Percentiles rank a stretch among this genome's conserved stretches.
Conservation (phyloP, 345 rosid species). For the Theobroma cacao region DNA sequence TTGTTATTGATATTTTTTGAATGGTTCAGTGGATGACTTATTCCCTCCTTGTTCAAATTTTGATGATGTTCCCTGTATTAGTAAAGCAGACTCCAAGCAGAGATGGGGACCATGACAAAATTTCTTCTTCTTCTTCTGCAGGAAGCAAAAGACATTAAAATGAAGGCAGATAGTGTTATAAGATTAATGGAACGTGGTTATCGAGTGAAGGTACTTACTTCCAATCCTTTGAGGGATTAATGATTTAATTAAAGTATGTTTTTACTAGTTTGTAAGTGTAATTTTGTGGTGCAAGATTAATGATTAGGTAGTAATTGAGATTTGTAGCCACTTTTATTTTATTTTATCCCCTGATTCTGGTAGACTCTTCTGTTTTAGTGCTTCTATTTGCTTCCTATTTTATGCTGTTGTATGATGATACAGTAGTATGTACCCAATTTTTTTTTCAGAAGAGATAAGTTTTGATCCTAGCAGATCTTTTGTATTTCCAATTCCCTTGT, state of each 20-base stretch:
- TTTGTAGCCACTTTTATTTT: neutral
- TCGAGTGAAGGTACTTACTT: conserved; percentile 71
- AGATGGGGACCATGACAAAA: conserved; percentile 1
- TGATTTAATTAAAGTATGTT: neutral
- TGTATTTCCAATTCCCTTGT: no score
- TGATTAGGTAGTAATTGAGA: neutral
- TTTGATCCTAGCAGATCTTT: no score
- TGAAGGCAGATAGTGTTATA: conserved; percentile 60
- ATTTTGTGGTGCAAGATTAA: neutral
- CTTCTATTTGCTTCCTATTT: no score
- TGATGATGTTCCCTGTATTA: neutral
- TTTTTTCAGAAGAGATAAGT: no score
- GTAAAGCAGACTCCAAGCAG: neutral
- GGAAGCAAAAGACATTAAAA: conserved; percentile 75
- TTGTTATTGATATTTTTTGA: neutral
- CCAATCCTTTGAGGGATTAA: neutral
- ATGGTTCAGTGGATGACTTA: neutral
- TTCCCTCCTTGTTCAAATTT: neutral
- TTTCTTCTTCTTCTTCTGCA: conserved; percentile 30
- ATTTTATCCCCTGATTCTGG: neutral
- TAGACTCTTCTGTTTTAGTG: neutral
- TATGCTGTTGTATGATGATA: no score
- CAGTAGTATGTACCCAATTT: no score
- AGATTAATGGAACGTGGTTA: conserved; percentile 81
- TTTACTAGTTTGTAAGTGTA: neutral